Conservation (phyloP, 1,284 basidiomycete genomes). For the Takashimella koratensis region DNA sequence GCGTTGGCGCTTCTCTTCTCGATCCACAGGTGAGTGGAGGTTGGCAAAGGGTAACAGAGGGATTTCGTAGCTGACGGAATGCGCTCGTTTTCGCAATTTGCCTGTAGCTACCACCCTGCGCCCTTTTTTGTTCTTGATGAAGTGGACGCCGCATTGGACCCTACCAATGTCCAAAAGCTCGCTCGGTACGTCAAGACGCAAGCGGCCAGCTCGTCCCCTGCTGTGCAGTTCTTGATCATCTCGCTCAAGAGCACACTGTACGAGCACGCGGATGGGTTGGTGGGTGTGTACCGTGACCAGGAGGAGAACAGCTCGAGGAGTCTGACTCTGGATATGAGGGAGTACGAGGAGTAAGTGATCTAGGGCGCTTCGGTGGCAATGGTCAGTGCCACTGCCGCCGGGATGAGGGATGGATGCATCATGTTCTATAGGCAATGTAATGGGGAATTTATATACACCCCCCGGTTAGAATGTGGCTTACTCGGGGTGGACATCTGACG, state of each 20-base stretch:
- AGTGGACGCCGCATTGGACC: slow-evolving; percentile 94
- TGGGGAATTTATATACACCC: too few species aligned
- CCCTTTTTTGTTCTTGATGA: slow-evolving; percentile 99
- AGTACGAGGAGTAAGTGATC: not conserved
- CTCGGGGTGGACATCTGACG: too few species aligned
- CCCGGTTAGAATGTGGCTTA: too few species aligned
- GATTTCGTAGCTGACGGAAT: too few species aligned
- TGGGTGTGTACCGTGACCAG: slow-evolving; percentile 92
- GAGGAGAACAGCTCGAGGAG: slow-evolving; percentile 86
- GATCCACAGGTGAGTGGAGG: slow-evolving; percentile 70
- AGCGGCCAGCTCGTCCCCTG: slow-evolving; percentile 59
- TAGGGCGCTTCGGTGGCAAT: too few species aligned
- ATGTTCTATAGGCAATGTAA: too few species aligned
- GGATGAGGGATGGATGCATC: too few species aligned
- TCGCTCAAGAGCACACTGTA: slow-evolving; percentile 70
- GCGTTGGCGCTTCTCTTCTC: slow-evolving; percentile 93
- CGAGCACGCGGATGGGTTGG: slow-evolving; percentile 83
- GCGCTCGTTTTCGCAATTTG: too few species aligned
- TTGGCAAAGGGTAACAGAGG: too few species aligned
- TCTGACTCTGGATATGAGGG: slow-evolving; percentile 67
- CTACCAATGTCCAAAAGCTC: slow-evolving; percentile 89
- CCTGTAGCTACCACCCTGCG: slow-evolving; percentile 81
- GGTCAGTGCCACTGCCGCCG: too few species aligned
- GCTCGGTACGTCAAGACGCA: slow-evolving; percentile 84
- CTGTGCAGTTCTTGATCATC: slow-evolving; percentile 98